Percentiles rank a stretch among this genome's conserved stretches.
phyloP scores from a whole-genome alignment of 768 basidiomycete genomes.

The Auricularia sp. region DNA sequence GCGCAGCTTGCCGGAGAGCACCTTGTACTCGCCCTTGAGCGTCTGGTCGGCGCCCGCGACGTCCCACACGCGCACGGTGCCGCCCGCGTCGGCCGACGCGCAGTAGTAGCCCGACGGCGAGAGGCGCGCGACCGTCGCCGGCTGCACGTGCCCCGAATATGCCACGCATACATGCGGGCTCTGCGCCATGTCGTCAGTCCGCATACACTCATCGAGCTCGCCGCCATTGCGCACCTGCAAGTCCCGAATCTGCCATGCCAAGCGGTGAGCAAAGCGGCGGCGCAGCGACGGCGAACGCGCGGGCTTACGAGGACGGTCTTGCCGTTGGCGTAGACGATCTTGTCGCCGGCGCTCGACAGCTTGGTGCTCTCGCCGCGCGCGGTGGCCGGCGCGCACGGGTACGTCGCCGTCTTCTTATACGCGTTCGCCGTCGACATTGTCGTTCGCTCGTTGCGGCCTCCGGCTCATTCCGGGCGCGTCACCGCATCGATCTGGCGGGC shows the following conservation, averaged over 20 bases:
- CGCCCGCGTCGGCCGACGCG: slow-evolving; percentile 76
- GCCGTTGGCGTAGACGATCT: slow-evolving; percentile 78
- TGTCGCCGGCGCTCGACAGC: slow-evolving; percentile 63
- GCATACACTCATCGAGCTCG: no score
- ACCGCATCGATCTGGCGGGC: no score
- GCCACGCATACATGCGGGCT: slow-evolving; percentile 51
- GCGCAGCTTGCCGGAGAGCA: slow-evolving; percentile 42
- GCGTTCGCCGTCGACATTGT: no score
- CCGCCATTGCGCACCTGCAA: slow-evolving; percentile 41
- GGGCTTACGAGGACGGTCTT: slow-evolving; percentile 71
- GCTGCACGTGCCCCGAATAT: slow-evolving; percentile 74
- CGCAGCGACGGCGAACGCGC: slow-evolving; percentile 4
- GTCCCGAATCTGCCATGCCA: slow-evolving; percentile 57
- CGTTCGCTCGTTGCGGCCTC: no score
- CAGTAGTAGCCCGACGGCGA: slow-evolving; percentile 94
- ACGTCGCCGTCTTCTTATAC: slow-evolving; percentile 16
- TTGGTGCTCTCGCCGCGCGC: slow-evolving; percentile 61
- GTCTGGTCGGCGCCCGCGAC: slow-evolving; percentile 73
- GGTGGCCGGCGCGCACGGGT: slow-evolving; percentile 61
- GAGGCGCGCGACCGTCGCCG: slow-evolving; percentile 79
- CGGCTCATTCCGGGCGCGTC: no score
- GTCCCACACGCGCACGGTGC: slow-evolving; percentile 91
- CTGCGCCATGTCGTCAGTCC: slow-evolving; percentile 28
- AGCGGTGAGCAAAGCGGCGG: neutral
- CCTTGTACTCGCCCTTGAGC: slow-evolving; percentile 73